Percentiles rank a stretch among this genome's conserved stretches.
phyloP scores from a whole-genome alignment of 768 basidiomycete genomes.

The Mrakia hoshinonis region DNA sequence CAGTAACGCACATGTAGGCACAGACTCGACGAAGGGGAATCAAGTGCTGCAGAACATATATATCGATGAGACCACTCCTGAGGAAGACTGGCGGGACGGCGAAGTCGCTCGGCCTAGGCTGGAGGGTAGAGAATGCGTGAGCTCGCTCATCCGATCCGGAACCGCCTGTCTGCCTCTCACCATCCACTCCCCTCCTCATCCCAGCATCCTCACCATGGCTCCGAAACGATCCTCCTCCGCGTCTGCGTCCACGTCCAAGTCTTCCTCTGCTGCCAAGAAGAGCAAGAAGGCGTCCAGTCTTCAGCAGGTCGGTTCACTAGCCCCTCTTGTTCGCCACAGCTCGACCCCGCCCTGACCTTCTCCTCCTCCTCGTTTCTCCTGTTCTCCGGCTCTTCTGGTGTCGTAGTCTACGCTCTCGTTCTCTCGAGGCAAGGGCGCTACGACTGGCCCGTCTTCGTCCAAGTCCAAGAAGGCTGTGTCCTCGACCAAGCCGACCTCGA shows the following conservation, averaged over 20 bases:
- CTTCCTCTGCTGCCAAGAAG: not conserved
- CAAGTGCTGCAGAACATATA: too few species aligned
- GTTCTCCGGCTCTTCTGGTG: too few species aligned
- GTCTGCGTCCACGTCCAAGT: not conserved
- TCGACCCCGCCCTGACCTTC: not conserved
- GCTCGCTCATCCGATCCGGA: too few species aligned
- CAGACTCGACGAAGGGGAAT: too few species aligned
- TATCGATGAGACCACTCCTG: too few species aligned
- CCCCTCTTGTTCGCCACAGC: not conserved
- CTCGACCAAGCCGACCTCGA: not conserved
- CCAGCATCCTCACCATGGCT: not conserved
- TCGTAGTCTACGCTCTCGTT: slow-evolving; percentile 10
- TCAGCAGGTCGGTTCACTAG: not conserved
- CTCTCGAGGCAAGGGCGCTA: not conserved
- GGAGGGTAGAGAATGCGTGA: too few species aligned
- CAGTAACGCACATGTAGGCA: too few species aligned
- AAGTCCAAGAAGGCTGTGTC: not conserved
- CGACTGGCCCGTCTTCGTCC: not conserved
- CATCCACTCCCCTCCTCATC: too few species aligned
- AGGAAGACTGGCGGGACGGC: too few species aligned
- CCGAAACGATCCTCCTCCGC: not conserved
- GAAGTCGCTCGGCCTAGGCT: too few species aligned
- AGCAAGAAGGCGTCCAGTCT: not conserved
- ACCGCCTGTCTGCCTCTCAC: too few species aligned
- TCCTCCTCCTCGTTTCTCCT: not conserved